phyloP scores from a whole-genome alignment of 2,329 filamentous ascomycete genomes.

The Aspergillus oerlinghausenensis region DNA sequence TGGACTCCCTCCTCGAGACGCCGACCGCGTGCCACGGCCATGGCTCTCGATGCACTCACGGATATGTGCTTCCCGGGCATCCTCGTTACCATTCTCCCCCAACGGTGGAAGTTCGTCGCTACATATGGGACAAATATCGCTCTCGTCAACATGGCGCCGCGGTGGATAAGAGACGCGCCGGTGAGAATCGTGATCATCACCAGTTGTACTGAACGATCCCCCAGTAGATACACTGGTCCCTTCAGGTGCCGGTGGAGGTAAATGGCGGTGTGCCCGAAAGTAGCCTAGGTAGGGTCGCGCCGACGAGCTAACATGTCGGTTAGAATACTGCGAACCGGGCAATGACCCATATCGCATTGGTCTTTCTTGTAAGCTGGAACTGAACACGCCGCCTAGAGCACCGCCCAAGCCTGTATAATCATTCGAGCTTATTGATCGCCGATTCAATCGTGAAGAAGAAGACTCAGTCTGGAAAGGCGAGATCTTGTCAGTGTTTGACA shows the following conservation, averaged over 20 bases:
- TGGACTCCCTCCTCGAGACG: constrained; percentile 15
- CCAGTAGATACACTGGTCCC: constrained; percentile 4
- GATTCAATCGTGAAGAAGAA: constrained; percentile 15
- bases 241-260: neutral
- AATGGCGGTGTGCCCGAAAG: neutral
- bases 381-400: constrained; percentile 11
- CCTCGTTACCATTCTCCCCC: constrained; percentile 34
- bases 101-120: constrained; percentile 36
- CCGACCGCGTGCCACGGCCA: constrained; percentile 18
- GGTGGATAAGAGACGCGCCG: constrained; percentile 4
- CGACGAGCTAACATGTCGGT: neutral
- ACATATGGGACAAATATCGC: constrained; percentile 46
- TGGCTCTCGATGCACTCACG: constrained; percentile 41
- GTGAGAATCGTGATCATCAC: neutral
- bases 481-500: constrained; percentile 1
- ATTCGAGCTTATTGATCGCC: constrained; percentile 24
- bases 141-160: constrained; percentile 33
- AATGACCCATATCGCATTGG: constrained; percentile 14
- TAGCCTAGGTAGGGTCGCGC: constrained; percentile 3
- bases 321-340: constrained; percentile 7
- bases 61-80: constrained; percentile 42
- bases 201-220: constrained; percentile 4
- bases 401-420: constrained; percentile 15
- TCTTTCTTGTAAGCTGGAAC: constrained; percentile 12
- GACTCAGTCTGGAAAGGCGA: constrained; percentile 9